Base-by-base conservation (phyloP, 805 yeast genomes). In the Kregervanrija fluxuum region DNA sequence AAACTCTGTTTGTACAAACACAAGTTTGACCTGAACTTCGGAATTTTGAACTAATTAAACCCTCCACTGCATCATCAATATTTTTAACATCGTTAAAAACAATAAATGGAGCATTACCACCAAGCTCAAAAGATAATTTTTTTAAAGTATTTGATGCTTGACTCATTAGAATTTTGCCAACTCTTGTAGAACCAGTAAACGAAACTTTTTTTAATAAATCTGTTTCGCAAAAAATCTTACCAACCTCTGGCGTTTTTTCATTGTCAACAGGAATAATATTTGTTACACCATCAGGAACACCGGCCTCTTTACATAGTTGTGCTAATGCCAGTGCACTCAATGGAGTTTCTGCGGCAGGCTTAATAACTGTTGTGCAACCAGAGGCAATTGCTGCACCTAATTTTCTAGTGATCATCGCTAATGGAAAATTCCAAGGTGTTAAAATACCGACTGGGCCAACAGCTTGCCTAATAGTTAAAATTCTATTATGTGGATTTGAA, bases 371-470 rank as follows among this genome's bases (percentile, higher is more conserved):
- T 3, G 93, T 79, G 60, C 91, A 85, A 1, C 95, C 95, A 6
- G 87, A 84, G n/a, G 93, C 91, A 16, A 83, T 57, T 0, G 87
- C 87, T 16, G 91, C 88, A 10, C 84, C 89, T 43, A 80, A 62
- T 59, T 83, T 83, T 46, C 89, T 66, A 3, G 89, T 74, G 46
- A 82, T 80, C 89, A 82, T 83, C 2, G 90, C 86, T 11, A 80
- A 66, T 2, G 95, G 95, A 61, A 85, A 85, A 62, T 85, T 85
- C 91, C 93, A 85, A 1, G 93, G 93, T 1, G 91, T 82, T 54
- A 84, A 60, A 42, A 85, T 77, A 1, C 89, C 90, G 52, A 85
- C 82, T 0, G 84, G 89, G 2, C 95, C 95, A 41, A 85, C 69
- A 5, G 95, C 91, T 61, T 82, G 87, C 53, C 77, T 73, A 40